Base-by-base conservation (phyloP, 345 rosid genomes). In the Camelina sativa region DNA sequence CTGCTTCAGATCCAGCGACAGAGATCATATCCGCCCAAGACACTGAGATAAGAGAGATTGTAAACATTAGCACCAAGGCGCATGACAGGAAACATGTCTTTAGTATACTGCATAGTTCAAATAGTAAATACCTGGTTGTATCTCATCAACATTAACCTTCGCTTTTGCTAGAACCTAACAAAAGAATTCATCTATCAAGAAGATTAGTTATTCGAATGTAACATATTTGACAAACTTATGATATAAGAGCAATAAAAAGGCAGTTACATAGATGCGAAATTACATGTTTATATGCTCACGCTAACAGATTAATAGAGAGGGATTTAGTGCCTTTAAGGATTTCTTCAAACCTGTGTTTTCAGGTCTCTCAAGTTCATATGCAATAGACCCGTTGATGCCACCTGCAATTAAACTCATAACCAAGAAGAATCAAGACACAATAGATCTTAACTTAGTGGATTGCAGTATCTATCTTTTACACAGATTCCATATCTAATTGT, bases 21-120 rank as follows among this genome's bases (percentile, higher is more conserved):
- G 93, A 83, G 64, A 91, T 93, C 90, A 88, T 85, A 84, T 93
- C 98, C 2, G 97, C 94, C 98, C 98, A 91, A 23, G 98, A 91
- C 48, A 91, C 97, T 94, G 78, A 84, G n/a, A 71, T 32, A 11
- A 67, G 62, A 80, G 46, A 80, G 48, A 50, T 69, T 72, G 56
- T 62, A 43, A 56, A 62, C 28, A 74, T 60, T 76, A 81, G 80
- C 62, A 69, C 34, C 43, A 34, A 51, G 37, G 35, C 30, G 13
- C 34, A 60, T 64, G 66, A 50, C 35, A 69, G n/a, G 55, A 59
- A 55, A 56, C 38, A 57, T 60, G 52, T 17, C 64, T 58, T 69
- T 59, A 72, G 57, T 54, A 51, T n/a, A 30, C 56, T 15, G 28
- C 55, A 62, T 52, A 66, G 67, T 67, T 71, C 63, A 63, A 51